A percentile compares a stretch with the other conserved stretches of the same genome.
Evolutionary conservation across 2,329 filamentous ascomycete genomes (phyloP).

Genomic region (Stemphylium beticola): DNA sequence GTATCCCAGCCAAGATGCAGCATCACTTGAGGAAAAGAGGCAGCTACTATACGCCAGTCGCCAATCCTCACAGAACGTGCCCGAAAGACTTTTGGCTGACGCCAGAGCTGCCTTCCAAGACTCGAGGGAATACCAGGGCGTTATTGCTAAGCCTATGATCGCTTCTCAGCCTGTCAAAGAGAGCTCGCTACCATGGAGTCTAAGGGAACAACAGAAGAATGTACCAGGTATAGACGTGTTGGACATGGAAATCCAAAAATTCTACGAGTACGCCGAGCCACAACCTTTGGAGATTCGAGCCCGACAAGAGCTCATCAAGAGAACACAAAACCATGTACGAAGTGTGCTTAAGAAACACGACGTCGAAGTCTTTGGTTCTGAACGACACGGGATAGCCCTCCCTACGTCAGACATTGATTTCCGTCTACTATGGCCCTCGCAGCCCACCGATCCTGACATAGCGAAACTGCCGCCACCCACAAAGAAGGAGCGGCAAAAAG

Average conservation of each 20-base stretch:
- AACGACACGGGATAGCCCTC: constrained; percentile 58
- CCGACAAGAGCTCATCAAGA: constrained; percentile 42
- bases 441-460: constrained; percentile 3
- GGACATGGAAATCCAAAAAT: constrained; percentile 33
- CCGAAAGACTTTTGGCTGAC: constrained; percentile 10
- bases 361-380: constrained; percentile 60
- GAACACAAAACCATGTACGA: constrained; percentile 30
- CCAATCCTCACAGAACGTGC: neutral
- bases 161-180: constrained; percentile 6
- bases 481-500: constrained; percentile 8
- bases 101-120: constrained; percentile 17
- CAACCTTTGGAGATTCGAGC: constrained; percentile 52
- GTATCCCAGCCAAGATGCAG: neutral
- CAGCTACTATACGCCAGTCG: neutral
- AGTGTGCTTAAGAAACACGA: constrained; percentile 27
- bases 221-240: constrained; percentile 24
- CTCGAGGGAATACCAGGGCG: constrained; percentile 24
- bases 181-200: constrained; percentile 27
- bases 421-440: constrained; percentile 39
- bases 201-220: neutral
- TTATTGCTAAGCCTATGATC: constrained; percentile 21
- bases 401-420: constrained; percentile 63
- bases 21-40: constrained; percentile 9
- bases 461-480: constrained; percentile 27
- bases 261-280: constrained; percentile 43